Base-by-base conservation (phyloP, 192 early-diverging fungal species). In the Entomortierella parvispora region DNA sequence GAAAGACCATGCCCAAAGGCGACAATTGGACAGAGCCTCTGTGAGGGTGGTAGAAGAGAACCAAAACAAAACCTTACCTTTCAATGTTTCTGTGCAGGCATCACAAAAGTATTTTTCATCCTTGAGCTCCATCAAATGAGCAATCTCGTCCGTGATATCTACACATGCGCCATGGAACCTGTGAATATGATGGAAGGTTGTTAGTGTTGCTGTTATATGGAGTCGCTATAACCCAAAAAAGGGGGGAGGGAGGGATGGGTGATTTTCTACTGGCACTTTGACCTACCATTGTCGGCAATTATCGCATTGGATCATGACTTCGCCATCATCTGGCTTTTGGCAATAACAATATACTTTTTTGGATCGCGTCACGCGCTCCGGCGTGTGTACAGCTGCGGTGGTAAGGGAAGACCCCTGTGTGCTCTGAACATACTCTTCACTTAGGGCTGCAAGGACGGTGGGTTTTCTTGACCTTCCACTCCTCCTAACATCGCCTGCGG, bases 231-330 rank as follows among this genome's bases (percentile, higher is more conserved):
- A 64, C 32, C 47, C 23, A 33, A 60, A 9, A 42, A n/a, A 65
- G 20, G n/a, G n/a, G n/a, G n/a, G 37, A 5, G 37, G 12, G 37
- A 40, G 37, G 12, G 12, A 40, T 5, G 37, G 12, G 7, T 40
- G 37, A 0, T 15, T 3, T 23, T 20, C 17, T 23, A 47, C 34
- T 14, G 15, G 10, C 9, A 28, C 11, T 20, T 29, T 48, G 12
- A 32, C 80, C 63, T 88, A 93, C 92, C 92, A 93, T 75, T 93
- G 90, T 48, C 84, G 69, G 74, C 92, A 93, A 29, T 65, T 65
- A 65, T 92, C 91, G 64, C 92, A 93, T 45, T 87, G 84, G 51
- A 93, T 87, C 92, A 93, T 93, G n/a, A 89, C 87, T 44, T 86
- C 82, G 26, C 91, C 91, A 69, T 85, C 78, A 37, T 93, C 91